Base-by-base conservation (phyloP, 1,139 yeast species). In the Candida gigantensis region DNA sequence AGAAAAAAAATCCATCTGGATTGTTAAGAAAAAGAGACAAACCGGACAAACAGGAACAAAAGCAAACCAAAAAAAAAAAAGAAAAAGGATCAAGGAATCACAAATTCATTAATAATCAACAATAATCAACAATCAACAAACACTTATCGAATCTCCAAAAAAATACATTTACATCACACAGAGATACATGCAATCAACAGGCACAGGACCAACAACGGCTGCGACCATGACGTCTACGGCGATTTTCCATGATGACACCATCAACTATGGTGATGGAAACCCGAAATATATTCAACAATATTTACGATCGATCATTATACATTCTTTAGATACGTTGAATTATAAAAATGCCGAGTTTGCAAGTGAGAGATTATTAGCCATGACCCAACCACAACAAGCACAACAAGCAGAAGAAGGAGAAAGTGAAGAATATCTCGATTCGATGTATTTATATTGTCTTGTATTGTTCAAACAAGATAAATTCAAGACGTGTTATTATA, bases 311-410 rank as follows among this genome's bases (percentile, higher is more conserved):
- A 64, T 73, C 7, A 71, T 84, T 14, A 65, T 86, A 56, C 86
- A 86, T 50, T 77, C 85, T 11, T 58, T 88, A 28, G 96, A 88
- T 52, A 76, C 77, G 42, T 87, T 82, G 52, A 72, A 85, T 50
- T 66, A 78, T 37, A 62, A 68, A 15, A 83, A 86, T 36, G 95
- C 96, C 3, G 88, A 81, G 55, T 85, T 88, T 62, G 85, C 92
- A 9, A 76, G 86, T 24, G 96, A 88, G 52, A 68, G 94, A 45
- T 65, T 87, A 21, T 53, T 84, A 18, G 88, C 92, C 2, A 64
- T 66, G 35, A 73, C 74, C 40, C 23, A 30, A 30, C 12, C 14
- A 7, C 28, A 30, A 8, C 21, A 7, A 7, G 14, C 20, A 13
- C n/a, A 23, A 7, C 11, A 3, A 14, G 23, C 11, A 17, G 11